Conservation (phyloP, 73 alveolate genomes). For the Paramecium pentaurelia region DNA sequence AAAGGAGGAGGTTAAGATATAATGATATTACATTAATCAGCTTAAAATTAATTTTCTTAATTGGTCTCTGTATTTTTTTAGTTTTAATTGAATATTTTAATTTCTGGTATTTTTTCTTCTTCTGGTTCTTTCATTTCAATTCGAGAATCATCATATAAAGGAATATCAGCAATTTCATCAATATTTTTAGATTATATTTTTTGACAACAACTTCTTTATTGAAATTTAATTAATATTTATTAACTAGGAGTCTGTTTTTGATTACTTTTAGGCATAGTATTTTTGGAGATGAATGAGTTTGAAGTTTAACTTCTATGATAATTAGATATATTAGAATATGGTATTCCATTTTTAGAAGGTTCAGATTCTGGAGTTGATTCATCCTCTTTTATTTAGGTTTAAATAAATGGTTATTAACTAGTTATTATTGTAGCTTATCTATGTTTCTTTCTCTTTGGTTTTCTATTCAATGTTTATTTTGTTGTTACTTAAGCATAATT, state of each 20-base stretch:
- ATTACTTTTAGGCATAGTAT: neutral
- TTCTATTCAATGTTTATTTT: neutral
- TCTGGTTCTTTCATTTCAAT: conserved; percentile 4
- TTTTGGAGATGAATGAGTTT: neutral
- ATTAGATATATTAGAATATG: neutral
- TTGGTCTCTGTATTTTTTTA: neutral
- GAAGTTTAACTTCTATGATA: neutral
- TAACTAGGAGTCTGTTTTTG: neutral
- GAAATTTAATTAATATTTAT: neutral
- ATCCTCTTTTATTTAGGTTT: neutral
- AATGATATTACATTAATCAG: neutral
- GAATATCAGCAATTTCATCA: neutral
- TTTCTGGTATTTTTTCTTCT: neutral
- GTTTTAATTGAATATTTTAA: neutral
- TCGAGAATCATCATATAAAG: neutral
- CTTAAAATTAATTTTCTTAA: neutral
- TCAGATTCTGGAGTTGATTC: conserved; percentile 18
- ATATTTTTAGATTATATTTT: neutral
- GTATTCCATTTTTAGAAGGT: conserved; percentile 14
- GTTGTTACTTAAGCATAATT: neutral
- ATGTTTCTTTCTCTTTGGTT: neutral
- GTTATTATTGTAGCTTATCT: neutral
- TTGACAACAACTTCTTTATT: neutral
- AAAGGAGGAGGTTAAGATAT: neutral
- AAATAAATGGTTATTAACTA: neutral